Evolutionary conservation across 371 early-diverging fungal genomes (phyloP).

Genomic region (Mucor racemosus): DNA sequence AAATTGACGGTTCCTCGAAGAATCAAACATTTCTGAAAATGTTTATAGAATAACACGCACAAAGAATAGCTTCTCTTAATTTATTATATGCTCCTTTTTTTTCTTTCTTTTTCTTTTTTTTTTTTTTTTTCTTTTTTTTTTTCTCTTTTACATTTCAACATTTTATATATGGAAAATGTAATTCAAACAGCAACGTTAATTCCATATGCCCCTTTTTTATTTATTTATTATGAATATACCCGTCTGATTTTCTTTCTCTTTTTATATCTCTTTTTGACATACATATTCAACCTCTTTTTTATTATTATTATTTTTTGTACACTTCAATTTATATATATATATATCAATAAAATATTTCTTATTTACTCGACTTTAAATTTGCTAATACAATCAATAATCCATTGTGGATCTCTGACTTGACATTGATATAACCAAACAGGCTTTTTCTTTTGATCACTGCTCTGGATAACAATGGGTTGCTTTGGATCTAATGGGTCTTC

Average conservation of each 20-base stretch:
- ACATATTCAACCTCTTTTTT: background rate
- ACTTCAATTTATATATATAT: background rate
- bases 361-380: background rate
- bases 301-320: background rate
- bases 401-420: conserved; percentile 28
- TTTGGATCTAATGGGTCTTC: background rate
- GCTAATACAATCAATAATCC: conserved; percentile 41
- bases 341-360: background rate
- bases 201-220: background rate
- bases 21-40: background rate
- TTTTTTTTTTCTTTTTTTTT: too few species aligned
- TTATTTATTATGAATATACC: conserved; percentile 8
- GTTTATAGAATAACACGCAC: background rate
- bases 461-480: conserved; percentile 21
- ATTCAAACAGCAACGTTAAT: background rate
- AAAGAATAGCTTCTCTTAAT: background rate
- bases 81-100: background rate
- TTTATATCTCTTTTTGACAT: background rate
- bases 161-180: conserved; percentile 4
- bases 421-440: conserved; percentile 18
- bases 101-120: too few species aligned
- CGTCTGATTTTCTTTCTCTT: background rate
- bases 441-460: conserved; percentile 4
- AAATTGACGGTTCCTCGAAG: background rate
- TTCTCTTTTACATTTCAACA: background rate